Evolutionary conservation across 2,329 filamentous ascomycete genomes (phyloP).

Genomic region (Colletotrichum sp.): DNA sequence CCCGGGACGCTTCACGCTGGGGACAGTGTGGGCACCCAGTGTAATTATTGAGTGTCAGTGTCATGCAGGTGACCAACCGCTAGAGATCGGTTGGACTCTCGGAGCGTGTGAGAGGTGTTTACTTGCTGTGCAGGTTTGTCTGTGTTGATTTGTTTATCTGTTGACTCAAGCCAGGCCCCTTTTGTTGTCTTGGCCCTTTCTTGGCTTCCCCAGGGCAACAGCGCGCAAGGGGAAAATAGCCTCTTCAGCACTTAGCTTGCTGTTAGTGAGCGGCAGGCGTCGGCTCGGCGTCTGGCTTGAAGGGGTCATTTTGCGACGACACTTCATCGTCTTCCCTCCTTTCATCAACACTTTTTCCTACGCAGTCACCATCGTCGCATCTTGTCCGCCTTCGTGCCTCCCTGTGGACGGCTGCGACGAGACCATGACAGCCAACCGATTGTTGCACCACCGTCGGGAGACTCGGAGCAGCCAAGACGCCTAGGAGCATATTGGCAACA

Average conservation of each 20-base stretch:
- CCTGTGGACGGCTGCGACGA: background rate
- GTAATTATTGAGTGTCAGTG: constrained; percentile 1
- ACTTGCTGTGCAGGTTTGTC: background rate
- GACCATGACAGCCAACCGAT: background rate
- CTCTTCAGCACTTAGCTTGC: background rate
- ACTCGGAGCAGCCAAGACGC: background rate
- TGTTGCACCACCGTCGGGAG: background rate
- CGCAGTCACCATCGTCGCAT: background rate
- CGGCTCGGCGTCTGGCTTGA: background rate
- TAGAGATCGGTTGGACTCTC: constrained; percentile 1
- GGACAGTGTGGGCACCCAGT: background rate
- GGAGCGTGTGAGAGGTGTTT: background rate
- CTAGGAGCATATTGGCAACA: background rate
- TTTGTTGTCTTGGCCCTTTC: background rate
- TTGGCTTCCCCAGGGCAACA: constrained; percentile 16
- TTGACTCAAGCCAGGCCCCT: background rate
- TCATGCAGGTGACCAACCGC: constrained; percentile 7
- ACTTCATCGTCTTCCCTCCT: background rate
- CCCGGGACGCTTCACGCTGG: background rate
- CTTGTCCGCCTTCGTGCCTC: background rate
- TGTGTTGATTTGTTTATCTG: constrained; percentile 8
- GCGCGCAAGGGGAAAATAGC: background rate
- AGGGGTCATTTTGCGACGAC: constrained; percentile 11
- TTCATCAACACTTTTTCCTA: background rate
- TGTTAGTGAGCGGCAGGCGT: constrained; percentile 1